These are phyloP conservation scores for Carex myosuroides DNA, from an alignment of 176 grass and related monocot genomes.

Conservation along the genomic window DNA sequence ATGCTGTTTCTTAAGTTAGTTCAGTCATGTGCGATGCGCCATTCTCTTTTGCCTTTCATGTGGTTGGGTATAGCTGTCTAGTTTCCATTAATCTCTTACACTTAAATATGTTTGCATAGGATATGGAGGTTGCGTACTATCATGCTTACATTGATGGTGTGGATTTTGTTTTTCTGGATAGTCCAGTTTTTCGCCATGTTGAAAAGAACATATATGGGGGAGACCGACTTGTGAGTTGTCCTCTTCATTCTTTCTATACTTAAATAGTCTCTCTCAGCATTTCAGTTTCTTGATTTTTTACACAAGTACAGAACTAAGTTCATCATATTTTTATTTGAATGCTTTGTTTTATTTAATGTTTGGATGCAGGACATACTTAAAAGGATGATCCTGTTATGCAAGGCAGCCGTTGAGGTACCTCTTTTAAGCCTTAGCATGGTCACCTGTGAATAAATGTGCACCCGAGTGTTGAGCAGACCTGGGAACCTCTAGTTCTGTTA, in stretches of 20 bases:
- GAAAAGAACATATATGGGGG: slow-evolving; percentile 85
- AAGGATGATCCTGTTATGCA: slow-evolving; percentile 89
- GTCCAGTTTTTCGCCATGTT: slow-evolving; percentile 60
- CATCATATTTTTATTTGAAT: slow-evolving; percentile 5
- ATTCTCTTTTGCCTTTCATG: background rate
- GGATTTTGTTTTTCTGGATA: slow-evolving; percentile 93
- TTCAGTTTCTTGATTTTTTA: background rate
- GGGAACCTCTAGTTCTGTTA: background rate
- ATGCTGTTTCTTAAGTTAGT: slow-evolving; percentile 16
- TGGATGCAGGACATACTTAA: slow-evolving; percentile 75
- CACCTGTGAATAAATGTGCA: background rate
- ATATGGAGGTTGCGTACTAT: slow-evolving; percentile 82
- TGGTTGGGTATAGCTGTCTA: background rate
- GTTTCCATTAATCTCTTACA: slow-evolving; percentile 4
- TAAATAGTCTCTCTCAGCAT: slow-evolving; percentile 16
- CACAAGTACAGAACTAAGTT: background rate
- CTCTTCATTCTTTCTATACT: background rate
- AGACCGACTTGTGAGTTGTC: slow-evolving; percentile 44
- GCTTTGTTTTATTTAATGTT: slow-evolving; percentile 14
- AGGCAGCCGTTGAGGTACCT: slow-evolving; percentile 83
- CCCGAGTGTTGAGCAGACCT: background rate
- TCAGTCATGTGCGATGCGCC: slow-evolving; percentile 5
- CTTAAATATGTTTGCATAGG: slow-evolving; percentile 29
- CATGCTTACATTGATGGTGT: slow-evolving; percentile 79
- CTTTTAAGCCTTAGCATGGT: slow-evolving; percentile 13